A percentile compares a stretch with the other conserved stretches of the same genome.
Evolutionary conservation across 2,329 filamentous ascomycete species (phyloP).

Genomic region (Colletotrichum lini): DNA sequence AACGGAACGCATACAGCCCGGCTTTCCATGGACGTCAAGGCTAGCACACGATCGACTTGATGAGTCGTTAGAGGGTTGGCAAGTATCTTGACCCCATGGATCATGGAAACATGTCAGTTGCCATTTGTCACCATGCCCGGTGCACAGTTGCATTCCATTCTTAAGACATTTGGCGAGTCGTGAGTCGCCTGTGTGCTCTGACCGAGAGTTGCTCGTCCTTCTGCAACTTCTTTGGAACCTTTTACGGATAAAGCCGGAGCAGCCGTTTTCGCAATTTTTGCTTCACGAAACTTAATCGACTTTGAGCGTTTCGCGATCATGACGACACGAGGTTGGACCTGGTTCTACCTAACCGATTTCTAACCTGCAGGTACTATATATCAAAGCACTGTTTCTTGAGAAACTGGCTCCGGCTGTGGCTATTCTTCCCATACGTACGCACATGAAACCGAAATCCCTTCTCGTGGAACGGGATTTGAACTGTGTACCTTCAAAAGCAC

Average conservation of each 20-base stretch:
- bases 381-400: neutral
- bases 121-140: slow-evolving; percentile 30
- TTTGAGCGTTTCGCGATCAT: slow-evolving; percentile 26
- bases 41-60: slow-evolving; percentile 4
- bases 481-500: slow-evolving; percentile 15
- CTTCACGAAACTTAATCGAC: slow-evolving; percentile 11
- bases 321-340: slow-evolving; percentile 22
- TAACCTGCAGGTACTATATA: slow-evolving; percentile 14
- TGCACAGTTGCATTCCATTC: slow-evolving; percentile 32
- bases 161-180: slow-evolving; percentile 25
- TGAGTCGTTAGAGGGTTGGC: slow-evolving; percentile 25
- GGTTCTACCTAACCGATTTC: neutral
- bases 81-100: slow-evolving; percentile 27
- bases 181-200: slow-evolving; percentile 16
- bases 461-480: neutral
- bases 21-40: neutral
- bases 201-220: slow-evolving; percentile 14
- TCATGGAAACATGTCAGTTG: slow-evolving; percentile 36
- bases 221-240: slow-evolving; percentile 13
- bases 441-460: neutral
- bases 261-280: neutral
- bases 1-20: neutral
- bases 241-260: slow-evolving; percentile 5
- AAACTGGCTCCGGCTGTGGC: neutral
- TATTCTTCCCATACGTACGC: neutral